phyloP scores from a whole-genome alignment of 306 rosid genomes.

The Quercus cerris region DNA sequence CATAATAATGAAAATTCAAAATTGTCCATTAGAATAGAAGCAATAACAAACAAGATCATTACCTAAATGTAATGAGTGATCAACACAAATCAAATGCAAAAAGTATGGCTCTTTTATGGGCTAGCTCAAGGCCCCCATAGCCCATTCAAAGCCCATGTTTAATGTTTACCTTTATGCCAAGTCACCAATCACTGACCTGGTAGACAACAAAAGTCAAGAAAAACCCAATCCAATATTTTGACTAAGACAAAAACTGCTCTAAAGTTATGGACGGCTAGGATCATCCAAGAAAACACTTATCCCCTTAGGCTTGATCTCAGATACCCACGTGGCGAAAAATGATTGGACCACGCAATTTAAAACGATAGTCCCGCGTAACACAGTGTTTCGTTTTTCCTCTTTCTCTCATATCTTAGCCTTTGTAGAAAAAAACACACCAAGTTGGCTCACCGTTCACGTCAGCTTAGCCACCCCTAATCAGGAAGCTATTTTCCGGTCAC shows the following conservation, averaged over 20 bases:
- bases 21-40: neutral
- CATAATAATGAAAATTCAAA: neutral
- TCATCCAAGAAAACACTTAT: neutral
- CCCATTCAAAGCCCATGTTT: neutral
- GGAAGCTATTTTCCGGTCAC: neutral
- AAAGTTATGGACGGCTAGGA: neutral
- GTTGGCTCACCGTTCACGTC: neutral
- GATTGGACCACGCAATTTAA: neutral
- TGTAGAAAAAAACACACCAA: neutral
- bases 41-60: conserved; percentile 5
- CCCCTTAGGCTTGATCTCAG: too few species aligned
- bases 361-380: neutral
- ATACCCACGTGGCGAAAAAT: neutral
- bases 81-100: neutral
- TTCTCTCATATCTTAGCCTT: neutral
- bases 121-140: neutral
- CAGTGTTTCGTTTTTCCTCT: neutral
- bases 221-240: neutral
- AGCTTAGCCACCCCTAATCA: neutral
- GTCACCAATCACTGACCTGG: neutral
- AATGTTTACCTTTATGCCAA: neutral
- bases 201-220: too few species aligned
- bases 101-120: neutral
- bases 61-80: neutral
- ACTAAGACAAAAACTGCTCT: neutral